Conservation (phyloP, 306 rosid species). For the Vigna hirtella region DNA sequence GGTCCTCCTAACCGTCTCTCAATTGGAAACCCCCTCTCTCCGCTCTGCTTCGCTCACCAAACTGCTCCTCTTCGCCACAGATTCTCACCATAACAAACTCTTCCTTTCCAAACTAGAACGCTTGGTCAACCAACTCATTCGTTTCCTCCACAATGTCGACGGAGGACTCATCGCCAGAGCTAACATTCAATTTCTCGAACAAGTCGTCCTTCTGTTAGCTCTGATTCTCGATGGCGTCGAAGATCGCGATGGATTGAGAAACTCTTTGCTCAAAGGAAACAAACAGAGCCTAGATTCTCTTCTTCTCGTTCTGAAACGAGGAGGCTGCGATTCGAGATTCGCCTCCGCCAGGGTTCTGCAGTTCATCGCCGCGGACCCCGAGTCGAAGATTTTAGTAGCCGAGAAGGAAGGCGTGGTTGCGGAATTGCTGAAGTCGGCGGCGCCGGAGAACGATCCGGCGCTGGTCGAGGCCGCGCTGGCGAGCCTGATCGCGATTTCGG, state of each 20-base stretch:
- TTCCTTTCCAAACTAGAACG: slow-evolving; percentile 55
- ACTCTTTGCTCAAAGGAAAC: slow-evolving; percentile 45
- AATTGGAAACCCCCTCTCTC: neutral
- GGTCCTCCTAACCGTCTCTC: slow-evolving; percentile 42
- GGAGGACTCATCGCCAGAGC: slow-evolving; percentile 16
- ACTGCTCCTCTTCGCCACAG: slow-evolving; percentile 53
- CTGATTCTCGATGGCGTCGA: slow-evolving; percentile 49
- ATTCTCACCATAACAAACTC: slow-evolving; percentile 61
- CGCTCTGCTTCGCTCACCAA: slow-evolving; percentile 42
- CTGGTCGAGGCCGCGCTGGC: slow-evolving; percentile 60
- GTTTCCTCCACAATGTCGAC: slow-evolving; percentile 63
- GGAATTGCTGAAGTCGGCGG: slow-evolving; percentile 54
- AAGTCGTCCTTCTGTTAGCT: slow-evolving; percentile 46
- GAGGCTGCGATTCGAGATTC: slow-evolving; percentile 53
- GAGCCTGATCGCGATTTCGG: slow-evolving; percentile 60
- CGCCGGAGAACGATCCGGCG: slow-evolving; percentile 56
- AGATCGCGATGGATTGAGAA: slow-evolving; percentile 46
- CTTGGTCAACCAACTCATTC: slow-evolving; percentile 48
- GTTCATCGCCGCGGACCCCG: slow-evolving; percentile 57
- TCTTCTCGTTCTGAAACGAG: slow-evolving; percentile 59
- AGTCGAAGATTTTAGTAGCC: slow-evolving; percentile 57
- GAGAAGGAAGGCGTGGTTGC: slow-evolving; percentile 61
- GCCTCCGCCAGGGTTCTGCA: slow-evolving; percentile 61
- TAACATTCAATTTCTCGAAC: slow-evolving; percentile 48
- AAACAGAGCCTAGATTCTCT: slow-evolving; percentile 56